These are phyloP conservation scores for Colletotrichum simmondsii DNA, from an alignment of 2,329 filamentous ascomycete genomes.

Conservation along the genomic window DNA sequence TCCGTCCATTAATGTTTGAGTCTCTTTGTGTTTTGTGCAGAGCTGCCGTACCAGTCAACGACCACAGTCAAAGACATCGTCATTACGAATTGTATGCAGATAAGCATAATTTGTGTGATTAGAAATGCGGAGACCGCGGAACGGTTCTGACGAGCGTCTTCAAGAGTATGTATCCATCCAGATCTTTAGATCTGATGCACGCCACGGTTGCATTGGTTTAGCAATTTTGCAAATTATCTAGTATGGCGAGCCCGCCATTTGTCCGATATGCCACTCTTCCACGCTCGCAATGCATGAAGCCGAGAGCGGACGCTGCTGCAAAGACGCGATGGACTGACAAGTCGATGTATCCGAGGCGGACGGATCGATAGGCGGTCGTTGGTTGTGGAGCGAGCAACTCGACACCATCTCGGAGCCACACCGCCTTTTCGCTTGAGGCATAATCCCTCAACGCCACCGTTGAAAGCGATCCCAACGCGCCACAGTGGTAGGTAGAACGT, in stretches of 20 bases:
- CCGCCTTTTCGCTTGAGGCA: conserved; percentile 37
- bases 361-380: conserved; percentile 16
- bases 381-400: conserved; percentile 22
- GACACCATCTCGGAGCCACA: conserved; percentile 34
- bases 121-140: neutral
- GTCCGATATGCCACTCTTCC: neutral
- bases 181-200: conserved; percentile 30
- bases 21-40: neutral
- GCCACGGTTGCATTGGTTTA: conserved; percentile 25
- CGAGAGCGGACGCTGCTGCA: neutral
- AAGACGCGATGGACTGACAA: neutral
- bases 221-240: neutral
- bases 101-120: neutral
- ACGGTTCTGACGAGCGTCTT: neutral
- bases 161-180: conserved; percentile 1
- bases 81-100: neutral
- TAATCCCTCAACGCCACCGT: conserved; percentile 29
- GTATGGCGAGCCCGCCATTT: conserved; percentile 3
- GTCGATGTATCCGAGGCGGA: conserved; percentile 8
- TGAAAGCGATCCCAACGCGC: neutral
- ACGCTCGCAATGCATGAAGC: conserved; percentile 7
- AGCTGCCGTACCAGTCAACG: too few relatives aligned
- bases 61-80: neutral
- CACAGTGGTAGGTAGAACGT: neutral
- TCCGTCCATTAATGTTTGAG: neutral